Base-by-base conservation (phyloP, 2,329 filamentous ascomycete genomes). In the Coleophoma eucalyptorum region DNA sequence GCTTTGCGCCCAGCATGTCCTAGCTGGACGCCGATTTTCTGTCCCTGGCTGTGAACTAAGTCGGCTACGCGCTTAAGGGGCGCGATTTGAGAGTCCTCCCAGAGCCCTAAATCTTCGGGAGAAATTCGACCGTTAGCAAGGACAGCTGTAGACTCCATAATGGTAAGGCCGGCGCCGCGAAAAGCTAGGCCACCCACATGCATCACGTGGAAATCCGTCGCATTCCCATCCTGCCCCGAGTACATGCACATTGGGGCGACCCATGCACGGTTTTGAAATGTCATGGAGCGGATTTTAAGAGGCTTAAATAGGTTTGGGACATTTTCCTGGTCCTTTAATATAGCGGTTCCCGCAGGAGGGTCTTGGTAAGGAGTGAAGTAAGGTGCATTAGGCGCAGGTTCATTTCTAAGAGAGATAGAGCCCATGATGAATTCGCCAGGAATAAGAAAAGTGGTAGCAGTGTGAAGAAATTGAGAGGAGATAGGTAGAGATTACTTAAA, bases 161-260 rank as follows among this genome's bases (percentile, higher is more conserved):
- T 60, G 15, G 63, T 55, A 4, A 69, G 52, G 7, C 60, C 64
- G 1, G 62, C 60, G 5, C 72, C 72, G 5, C 68, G 35, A 8
- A 50, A 12, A 26, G 38, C 43, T 12, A 32, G 40, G 12, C 37
- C n/a, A 15, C 49, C 35, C 46, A 58, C 45, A 44, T 51, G 26
- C 43, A 48, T 45, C 50, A 53, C 26, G 57, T 57, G 42, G 46
- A 48, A 46, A 52, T 48, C 45, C 7, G 26, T 52, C 40, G 48
- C 4, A 12, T 11, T n/a, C 6, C 44, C 50, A 16, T 43, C 48
- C 18, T 31, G 7, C 54, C 78, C 75, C 21, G 74, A 78, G 69
- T 81, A 83, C 58, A 73, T 78, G 68, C 81, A 85, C 80, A 85
- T 84, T 50, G 82, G 81, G 48, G 77, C 74, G 45, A 82, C 78